Conservation (phyloP, 768 basidiomycete species). For the Agrocybe pediades region DNA sequence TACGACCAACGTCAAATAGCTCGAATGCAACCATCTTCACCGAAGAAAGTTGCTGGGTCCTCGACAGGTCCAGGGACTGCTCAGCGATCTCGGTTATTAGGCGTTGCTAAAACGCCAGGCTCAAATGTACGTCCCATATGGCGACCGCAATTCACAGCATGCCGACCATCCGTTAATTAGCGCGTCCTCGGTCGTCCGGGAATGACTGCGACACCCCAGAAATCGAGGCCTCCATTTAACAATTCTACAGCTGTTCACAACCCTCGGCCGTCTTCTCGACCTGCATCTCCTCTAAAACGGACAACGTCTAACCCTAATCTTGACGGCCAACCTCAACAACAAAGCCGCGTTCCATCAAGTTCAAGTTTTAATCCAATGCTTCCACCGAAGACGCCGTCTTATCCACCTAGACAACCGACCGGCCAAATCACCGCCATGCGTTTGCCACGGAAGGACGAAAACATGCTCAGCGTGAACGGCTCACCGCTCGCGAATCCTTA, state of each 20-base stretch:
- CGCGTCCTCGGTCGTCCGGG: conserved; percentile 35
- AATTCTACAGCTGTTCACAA: conserved; percentile 30
- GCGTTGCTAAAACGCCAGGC: conserved; percentile 44
- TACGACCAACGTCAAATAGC: conserved; percentile 15
- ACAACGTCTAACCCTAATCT: conserved; percentile 30
- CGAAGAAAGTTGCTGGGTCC: conserved; percentile 53
- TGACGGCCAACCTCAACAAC: conserved; percentile 20
- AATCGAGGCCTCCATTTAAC: conserved; percentile 47
- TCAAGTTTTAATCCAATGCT: conserved; percentile 75
- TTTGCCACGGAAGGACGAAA: conserved; percentile 73
- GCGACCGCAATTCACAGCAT: conserved; percentile 2
- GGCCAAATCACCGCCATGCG: conserved; percentile 48
- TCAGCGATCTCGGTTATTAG: conserved; percentile 44
- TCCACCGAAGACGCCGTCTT: conserved; percentile 55
- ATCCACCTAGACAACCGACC: conserved; percentile 33
- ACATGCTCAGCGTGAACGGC: conserved; percentile 80
- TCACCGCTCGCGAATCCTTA: conserved; percentile 83
- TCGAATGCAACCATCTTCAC: conserved; percentile 48
- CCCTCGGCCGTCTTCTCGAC: conserved; percentile 38
- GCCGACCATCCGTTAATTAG: neutral
- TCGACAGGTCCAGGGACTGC: conserved; percentile 56
- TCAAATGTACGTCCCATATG: conserved; percentile 28
- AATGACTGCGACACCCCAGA: conserved; percentile 48
- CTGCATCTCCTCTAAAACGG: conserved; percentile 55
- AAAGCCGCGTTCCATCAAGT: conserved; percentile 53